Evolutionary conservation across 164 flowering plant species (phyloP), one percentile per base, ranked within the genome.

Genomic region (Liquidambar formosana): DNA sequence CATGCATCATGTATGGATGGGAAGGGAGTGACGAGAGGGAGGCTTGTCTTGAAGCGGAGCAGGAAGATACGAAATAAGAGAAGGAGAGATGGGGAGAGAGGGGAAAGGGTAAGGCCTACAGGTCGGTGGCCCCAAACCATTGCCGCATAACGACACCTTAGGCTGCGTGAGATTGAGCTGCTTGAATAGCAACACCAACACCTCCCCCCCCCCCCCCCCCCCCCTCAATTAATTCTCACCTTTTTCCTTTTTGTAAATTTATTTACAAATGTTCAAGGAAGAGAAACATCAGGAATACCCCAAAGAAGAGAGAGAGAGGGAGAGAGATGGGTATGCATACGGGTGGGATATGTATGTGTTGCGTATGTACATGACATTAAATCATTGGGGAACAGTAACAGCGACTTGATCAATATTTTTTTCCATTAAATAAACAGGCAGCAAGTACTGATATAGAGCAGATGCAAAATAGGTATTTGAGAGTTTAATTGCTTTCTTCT

Each of bases 41-140:
- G 44, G 61, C 21, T 71, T 75, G 75, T 75, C 74, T 52, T 22
- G 57, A 64, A 4, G 65, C 57, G 53, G 9, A 22, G 54, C 1
- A 19, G 63, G 54, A 63, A 66, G 75, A 71, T 71, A 51, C 74
- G 71, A 69, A 77, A 70, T 64, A 69, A 53, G 71, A 73, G 75
- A 61, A 66, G 47, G 67, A 69, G 80, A 67, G 74, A 59, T 11
- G 64, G 76, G 41, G 64, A 63, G 74, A 18, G 71, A 48, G 41
- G 21, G 47, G 57, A 19, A 47, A 62, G 38, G 66, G 75, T 67
- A 22, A 59, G 61, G 43, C 58, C 62, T 61, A 66, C 65, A 61
- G 54, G 61, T 52, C 57, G 69, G 67, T 73, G 76, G 76, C 53
- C 79, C 79, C 77, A 56, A 64, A 13, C 64, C 49, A 25, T 64